phyloP scores from a whole-genome alignment of 2,329 filamentous ascomycete genomes.

The Calonectria naviculata region DNA sequence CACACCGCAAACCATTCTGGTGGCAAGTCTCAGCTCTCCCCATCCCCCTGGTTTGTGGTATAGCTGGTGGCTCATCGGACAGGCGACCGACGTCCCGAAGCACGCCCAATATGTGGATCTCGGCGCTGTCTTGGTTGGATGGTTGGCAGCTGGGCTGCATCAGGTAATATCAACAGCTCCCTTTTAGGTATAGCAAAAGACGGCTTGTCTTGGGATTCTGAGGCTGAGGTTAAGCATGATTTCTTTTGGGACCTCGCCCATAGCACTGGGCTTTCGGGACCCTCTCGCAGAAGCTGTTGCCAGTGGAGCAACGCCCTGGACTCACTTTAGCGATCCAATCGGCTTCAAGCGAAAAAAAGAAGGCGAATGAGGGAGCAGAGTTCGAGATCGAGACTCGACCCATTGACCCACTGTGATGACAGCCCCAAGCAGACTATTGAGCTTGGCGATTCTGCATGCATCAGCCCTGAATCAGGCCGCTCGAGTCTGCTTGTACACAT shows the following conservation, averaged over 20 bases:
- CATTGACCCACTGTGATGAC: not conserved
- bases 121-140: not conserved
- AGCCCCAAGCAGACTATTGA: not conserved
- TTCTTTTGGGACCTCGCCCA: not conserved
- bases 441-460: not conserved
- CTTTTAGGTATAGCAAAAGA: not conserved
- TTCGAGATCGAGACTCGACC: not conserved
- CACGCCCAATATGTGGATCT: too few species aligned
- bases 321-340: not conserved
- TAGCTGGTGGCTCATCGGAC: too few species aligned
- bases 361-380: not conserved
- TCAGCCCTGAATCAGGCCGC: not conserved
- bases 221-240: not conserved
- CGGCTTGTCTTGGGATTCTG: not conserved
- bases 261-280: not conserved
- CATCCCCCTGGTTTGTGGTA: too few species aligned
- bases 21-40: too few species aligned
- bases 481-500: not conserved
- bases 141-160: not conserved
- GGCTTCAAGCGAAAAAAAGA: not conserved
- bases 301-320: not conserved
- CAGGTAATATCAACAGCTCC: not conserved
- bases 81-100: too few species aligned
- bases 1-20: too few species aligned
- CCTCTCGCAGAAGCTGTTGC: not conserved